Evolutionary conservation across 495 filamentous ascomycete genomes (phyloP).

Genomic region (Penicillium pulvis): DNA sequence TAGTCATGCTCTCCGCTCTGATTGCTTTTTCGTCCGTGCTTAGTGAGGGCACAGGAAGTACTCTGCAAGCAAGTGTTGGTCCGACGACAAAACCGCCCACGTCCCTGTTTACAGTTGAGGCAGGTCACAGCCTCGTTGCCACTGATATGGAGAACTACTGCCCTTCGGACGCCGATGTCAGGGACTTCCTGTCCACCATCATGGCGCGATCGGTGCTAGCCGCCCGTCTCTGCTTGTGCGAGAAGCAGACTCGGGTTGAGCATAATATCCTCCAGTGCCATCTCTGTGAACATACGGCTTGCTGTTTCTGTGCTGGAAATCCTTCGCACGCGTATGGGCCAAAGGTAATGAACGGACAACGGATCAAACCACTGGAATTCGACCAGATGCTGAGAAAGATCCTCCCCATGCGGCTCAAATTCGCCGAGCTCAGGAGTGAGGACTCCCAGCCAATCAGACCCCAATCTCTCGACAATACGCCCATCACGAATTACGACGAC

Average conservation of each 20-base stretch:
- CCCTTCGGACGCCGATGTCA: background rate
- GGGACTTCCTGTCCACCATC: background rate
- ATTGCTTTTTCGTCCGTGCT: constrained; percentile 46
- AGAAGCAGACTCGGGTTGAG: constrained; percentile 47
- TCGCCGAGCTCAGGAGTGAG: constrained; percentile 36
- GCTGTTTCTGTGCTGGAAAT: constrained; percentile 56
- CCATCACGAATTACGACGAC: background rate
- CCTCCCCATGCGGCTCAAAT: constrained; percentile 49
- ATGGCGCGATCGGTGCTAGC: background rate
- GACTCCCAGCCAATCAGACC: constrained; percentile 25
- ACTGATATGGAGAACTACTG: background rate
- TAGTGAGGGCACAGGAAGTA: constrained; percentile 8
- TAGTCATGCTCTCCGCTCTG: constrained; percentile 58
- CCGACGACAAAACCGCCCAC: background rate
- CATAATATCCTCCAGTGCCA: constrained; percentile 48
- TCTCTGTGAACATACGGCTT: constrained; percentile 58
- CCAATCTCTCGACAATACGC: background rate
- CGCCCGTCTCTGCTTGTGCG: constrained; percentile 52
- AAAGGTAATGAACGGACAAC: constrained; percentile 16
- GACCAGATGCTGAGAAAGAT: constrained; percentile 42
- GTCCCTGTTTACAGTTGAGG: constrained; percentile 3
- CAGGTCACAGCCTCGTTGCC: background rate
- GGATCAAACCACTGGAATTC: constrained; percentile 51
- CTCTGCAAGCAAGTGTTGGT: background rate
- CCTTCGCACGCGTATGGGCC: constrained; percentile 54